Base-by-base conservation (phyloP, 768 basidiomycete genomes). In the Rhodotorula diobovata region DNA sequence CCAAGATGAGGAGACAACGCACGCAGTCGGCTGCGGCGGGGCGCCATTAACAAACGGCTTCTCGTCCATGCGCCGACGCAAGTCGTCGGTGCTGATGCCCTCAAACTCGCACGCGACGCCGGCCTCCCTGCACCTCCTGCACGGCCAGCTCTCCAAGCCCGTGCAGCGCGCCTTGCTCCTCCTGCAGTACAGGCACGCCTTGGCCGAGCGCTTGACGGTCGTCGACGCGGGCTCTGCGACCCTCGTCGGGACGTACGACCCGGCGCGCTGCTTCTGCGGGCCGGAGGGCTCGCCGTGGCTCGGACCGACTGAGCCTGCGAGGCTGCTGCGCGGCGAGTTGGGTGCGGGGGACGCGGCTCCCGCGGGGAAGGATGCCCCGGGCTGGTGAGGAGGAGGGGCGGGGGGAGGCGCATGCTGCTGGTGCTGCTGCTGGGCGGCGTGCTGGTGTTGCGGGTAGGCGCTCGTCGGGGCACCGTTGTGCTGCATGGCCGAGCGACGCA, bases 21-120 rank as follows among this genome's bases (percentile, higher is more conserved):
- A 46, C 48, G 46, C 23, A 3, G 53, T 14, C 5, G 32, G 53
- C 18, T 10, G 48, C 28, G 48, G 28, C 16, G n/a, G n/a, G 4
- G 28, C 15, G 32, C 53, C 10, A 34, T 18, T 43, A 34, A 23
- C 23, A 39, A 16, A 15, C 12, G 3, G 23, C n/a, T 28, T 48
- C 21, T 37, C 35, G 46, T n/a, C n/a, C 34, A 35, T 32, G 45
- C 53, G 9, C 35, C 46, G 37, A 32, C n/a, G 46, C 16, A 69
- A 32, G 37, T 63, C 68, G 11, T 68, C 64, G 10, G 32, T 23
- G 11, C 39, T 46, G 9, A 70, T 46, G 12, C 69, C 69, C 55
- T 70, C 73, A 20, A 74, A 74, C 2, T 67, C 66, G 25, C 73
- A 74, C 55, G 64, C 68, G 32, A 74, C 66, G 7, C 73, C 68